Evolutionary conservation across 2,329 filamentous ascomycete genomes (phyloP), one percentile per base, ranked within the genome.

Genomic region (Fusarium xylarioides): DNA sequence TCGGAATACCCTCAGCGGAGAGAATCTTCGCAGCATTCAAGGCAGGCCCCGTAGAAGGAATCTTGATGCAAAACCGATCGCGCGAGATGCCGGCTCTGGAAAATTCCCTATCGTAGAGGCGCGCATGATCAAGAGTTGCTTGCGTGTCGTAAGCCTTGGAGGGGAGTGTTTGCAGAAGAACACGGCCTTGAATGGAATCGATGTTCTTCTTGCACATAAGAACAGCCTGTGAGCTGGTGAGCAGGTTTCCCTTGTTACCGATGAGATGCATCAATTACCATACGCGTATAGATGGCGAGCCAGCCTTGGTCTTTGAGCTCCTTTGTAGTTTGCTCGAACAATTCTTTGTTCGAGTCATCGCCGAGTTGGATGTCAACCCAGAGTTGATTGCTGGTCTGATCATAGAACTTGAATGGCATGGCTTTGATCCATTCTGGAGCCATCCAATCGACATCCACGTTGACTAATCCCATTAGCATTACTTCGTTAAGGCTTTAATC

Each of bases 381-480:
- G 9, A 84, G 79, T 74, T 87, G 85, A 73, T 87, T 87, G 77
- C 84, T 86, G 8, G 85, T 87, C 78, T 86, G 84, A 69, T 87
- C 85, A 64, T 86, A 82, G 32, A 83, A 83, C 8, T 79, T 80
- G 66, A 86, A 82, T 16, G 82, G 81, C 76, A 86, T 83, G n/a
- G 76, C 77, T 62, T 83, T 83, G 68, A 86, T 83, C 73, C 83
- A 86, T 19, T 85, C 83, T 2, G 85, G 82, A 65, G 86, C 85
- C 85, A 87, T 87, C 81, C 83, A 86, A 72, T 87, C 86, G 30
- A 87, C 84, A 66, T 87, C 86, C 60, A 87, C 80, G 37, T 87
- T 83, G 64, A 87, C 86, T 87, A 37, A 11, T 8, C 3, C 2
- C 26, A 34, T 65, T 7, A 64, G 54, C 8, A 11, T 37, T 21